phyloP scores from a whole-genome alignment of 495 filamentous ascomycete genomes.

The Aspergillus bridgeri region DNA sequence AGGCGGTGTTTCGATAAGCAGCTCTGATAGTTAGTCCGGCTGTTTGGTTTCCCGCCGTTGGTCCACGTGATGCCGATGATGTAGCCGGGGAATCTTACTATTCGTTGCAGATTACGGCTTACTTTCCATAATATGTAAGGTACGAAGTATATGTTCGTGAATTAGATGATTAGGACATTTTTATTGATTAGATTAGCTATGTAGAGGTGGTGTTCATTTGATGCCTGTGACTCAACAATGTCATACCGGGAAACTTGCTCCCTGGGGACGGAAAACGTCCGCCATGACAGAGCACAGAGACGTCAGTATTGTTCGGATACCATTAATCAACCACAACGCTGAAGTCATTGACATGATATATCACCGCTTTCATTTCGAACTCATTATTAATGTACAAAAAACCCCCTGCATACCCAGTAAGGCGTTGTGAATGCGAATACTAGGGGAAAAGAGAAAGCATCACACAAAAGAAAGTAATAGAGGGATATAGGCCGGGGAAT shows the following conservation, averaged over 20 bases:
- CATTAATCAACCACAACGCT: background rate
- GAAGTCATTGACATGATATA: background rate
- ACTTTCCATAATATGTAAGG: no score
- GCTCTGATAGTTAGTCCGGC: background rate
- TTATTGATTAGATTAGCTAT: background rate
- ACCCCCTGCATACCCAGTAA: background rate
- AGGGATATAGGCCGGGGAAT: conserved; percentile 33
- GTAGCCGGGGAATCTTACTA: background rate
- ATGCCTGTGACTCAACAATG: background rate
- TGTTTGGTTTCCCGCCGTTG: background rate
- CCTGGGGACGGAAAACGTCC: conserved; percentile 10
- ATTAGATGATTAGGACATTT: no score
- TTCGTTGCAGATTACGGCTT: no score
- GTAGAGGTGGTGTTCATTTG: background rate
- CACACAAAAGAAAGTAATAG: conserved; percentile 2
- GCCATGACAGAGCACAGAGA: no score
- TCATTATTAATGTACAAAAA: background rate
- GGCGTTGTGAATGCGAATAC: background rate
- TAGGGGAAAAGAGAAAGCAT: conserved; percentile 12
- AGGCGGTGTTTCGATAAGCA: conserved; percentile 6
- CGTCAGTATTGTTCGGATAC: no score
- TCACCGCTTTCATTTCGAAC: background rate
- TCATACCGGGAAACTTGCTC: conserved; percentile 11
- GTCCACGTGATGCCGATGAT: conserved; percentile 15
- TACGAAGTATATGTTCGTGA: no score